Conservation (phyloP, 352 stramenopile species). For the Halophytophthora batemanensis region DNA sequence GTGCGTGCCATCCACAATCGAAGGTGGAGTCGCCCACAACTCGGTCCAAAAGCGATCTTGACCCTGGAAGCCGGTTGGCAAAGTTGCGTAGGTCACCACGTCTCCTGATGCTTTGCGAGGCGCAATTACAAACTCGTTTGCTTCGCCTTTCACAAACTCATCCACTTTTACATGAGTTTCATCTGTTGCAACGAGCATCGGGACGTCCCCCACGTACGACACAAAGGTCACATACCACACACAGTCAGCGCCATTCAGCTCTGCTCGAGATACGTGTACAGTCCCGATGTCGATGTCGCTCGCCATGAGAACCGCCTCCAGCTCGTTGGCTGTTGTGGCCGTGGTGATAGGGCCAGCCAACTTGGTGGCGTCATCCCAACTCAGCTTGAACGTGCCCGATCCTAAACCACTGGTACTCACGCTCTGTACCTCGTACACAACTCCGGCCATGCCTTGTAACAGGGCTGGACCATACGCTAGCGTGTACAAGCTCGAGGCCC, state of each 20-base stretch:
- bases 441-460: slow-evolving; percentile 88
- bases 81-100: slow-evolving; percentile 86
- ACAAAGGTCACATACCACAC: slow-evolving; percentile 88
- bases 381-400: slow-evolving; percentile 47
- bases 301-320: slow-evolving; percentile 39
- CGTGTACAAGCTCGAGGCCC: slow-evolving; percentile 83
- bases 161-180: slow-evolving; percentile 48
- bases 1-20: slow-evolving; percentile 87
- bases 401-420: slow-evolving; percentile 53
- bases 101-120: slow-evolving; percentile 91
- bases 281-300: slow-evolving; percentile 32
- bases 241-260: slow-evolving; percentile 47
- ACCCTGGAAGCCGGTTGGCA: slow-evolving; percentile 80
- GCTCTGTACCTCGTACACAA: slow-evolving; percentile 95
- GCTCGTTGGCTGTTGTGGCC: slow-evolving; percentile 32
- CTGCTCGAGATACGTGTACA: slow-evolving; percentile 60
- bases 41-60: slow-evolving; percentile 96
- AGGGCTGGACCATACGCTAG: slow-evolving; percentile 88
- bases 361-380: slow-evolving; percentile 28
- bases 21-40: slow-evolving; percentile 82
- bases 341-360: slow-evolving; percentile 41
- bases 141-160: slow-evolving; percentile 92
- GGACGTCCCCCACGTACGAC: slow-evolving; percentile 73
- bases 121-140: slow-evolving; percentile 95
- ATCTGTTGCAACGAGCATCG: slow-evolving; percentile 55